These are phyloP conservation scores for Lyophyllum semitale DNA, from an alignment of 768 basidiomycete species.

Conservation along the genomic window DNA sequence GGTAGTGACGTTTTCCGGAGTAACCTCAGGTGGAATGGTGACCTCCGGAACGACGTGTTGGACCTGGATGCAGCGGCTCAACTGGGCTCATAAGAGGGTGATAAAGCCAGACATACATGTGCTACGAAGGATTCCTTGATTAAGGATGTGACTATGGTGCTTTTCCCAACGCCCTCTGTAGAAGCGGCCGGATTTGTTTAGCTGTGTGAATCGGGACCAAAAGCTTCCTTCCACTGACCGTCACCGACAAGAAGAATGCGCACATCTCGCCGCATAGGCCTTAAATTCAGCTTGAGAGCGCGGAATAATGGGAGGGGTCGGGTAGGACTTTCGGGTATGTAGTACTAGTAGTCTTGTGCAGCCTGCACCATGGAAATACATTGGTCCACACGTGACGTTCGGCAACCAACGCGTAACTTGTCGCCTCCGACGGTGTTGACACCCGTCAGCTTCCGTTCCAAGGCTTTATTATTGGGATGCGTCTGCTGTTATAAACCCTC, in stretches of 20 bases:
- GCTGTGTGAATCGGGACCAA: slow-evolving; percentile 5
- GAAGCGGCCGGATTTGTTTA: slow-evolving; percentile 13
- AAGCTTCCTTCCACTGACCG: slow-evolving; percentile 51
- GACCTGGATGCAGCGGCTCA: slow-evolving; percentile 53
- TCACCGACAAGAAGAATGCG: slow-evolving; percentile 93
- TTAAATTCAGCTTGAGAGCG: slow-evolving; percentile 9
- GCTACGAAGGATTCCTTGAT: slow-evolving; percentile 95
- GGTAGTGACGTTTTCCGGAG: slow-evolving; percentile 96
- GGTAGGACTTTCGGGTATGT: slow-evolving; percentile 4
- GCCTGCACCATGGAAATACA: slow-evolving; percentile 13
- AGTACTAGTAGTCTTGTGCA: neutral
- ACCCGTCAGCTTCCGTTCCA: neutral
- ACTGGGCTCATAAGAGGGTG: neutral
- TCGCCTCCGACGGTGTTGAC: neutral
- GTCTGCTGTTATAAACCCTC: neutral
- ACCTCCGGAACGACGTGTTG: slow-evolving; percentile 96
- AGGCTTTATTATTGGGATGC: neutral
- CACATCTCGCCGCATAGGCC: slow-evolving; percentile 85
- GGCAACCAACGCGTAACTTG: neutral
- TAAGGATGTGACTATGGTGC: slow-evolving; percentile 93
- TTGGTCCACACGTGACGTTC: slow-evolving; percentile 18
- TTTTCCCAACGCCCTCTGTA: slow-evolving; percentile 96
- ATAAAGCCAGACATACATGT: slow-evolving; percentile 53
- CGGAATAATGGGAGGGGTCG: slow-evolving; percentile 7
- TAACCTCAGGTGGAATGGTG: slow-evolving; percentile 96